These are phyloP conservation scores for Citrullus colocynthis DNA, from an alignment of 306 rosid genomes.

Conservation along the genomic window DNA sequence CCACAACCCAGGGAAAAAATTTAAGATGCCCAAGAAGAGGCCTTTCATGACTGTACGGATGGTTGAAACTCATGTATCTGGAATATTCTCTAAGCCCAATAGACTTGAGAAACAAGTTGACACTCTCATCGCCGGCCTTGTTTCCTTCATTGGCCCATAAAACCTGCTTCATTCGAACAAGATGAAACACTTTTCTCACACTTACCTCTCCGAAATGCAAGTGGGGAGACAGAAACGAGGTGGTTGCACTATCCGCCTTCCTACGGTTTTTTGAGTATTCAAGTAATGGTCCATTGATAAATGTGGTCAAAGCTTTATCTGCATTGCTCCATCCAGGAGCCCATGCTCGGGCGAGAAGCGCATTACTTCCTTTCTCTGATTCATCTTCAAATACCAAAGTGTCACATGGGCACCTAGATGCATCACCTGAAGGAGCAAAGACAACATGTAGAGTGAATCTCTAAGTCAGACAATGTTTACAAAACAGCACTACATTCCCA, in stretches of 20 bases:
- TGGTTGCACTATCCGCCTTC: slow-evolving; percentile 90
- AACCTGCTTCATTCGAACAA: slow-evolving; percentile 88
- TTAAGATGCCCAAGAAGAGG: slow-evolving; percentile 84
- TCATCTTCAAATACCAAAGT: slow-evolving; percentile 73
- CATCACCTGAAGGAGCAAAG: slow-evolving; percentile 45
- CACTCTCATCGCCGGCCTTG: slow-evolving; percentile 79
- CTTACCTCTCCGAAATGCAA: slow-evolving; percentile 96
- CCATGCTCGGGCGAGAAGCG: slow-evolving; percentile 98
- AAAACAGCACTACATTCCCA: background rate
- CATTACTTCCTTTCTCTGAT: slow-evolving; percentile 90
- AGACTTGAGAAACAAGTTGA: slow-evolving; percentile 72
- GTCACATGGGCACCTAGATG: slow-evolving; percentile 49
- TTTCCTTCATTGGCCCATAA: slow-evolving; percentile 88
- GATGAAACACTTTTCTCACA: slow-evolving; percentile 88
- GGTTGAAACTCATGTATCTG: slow-evolving; percentile 80
- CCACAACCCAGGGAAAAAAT: slow-evolving; percentile 76
- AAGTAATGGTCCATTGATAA: slow-evolving; percentile 73
- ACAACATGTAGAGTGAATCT: background rate
- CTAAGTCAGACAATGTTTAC: background rate
- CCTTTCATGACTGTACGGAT: slow-evolving; percentile 68
- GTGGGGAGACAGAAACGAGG: slow-evolving; percentile 92
- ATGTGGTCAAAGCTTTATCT: slow-evolving; percentile 70
- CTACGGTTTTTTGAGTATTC: slow-evolving; percentile 76
- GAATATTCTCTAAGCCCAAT: slow-evolving; percentile 91
- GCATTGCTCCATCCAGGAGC: slow-evolving; percentile 99